Evolutionary conservation across 1,139 yeast genomes (phyloP).

Genomic region (Lodderomyces beijingensis): DNA sequence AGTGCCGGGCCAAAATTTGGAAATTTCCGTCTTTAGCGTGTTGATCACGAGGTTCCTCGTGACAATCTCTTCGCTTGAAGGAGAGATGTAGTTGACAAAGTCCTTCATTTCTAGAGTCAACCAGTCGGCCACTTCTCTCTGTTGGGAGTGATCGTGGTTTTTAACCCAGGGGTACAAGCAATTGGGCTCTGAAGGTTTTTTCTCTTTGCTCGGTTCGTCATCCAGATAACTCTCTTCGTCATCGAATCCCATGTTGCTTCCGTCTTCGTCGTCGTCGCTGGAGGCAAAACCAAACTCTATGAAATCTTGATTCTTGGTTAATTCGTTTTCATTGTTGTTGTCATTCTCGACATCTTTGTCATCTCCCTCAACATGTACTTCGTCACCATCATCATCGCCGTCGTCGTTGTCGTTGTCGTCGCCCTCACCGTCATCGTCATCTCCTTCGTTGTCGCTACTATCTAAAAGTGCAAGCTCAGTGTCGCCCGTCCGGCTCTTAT

Average conservation of each 20-base stretch:
- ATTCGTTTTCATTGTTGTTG: slow-evolving; percentile 20
- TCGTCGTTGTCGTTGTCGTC: no score
- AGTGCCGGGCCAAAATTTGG: slow-evolving; percentile 71
- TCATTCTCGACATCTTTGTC: slow-evolving; percentile 17
- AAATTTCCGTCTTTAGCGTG: slow-evolving; percentile 54
- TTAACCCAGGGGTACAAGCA: slow-evolving; percentile 75
- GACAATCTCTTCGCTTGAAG: slow-evolving; percentile 70
- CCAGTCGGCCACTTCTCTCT: slow-evolving; percentile 81
- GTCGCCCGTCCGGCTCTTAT: slow-evolving; percentile 5
- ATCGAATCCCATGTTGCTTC: slow-evolving; percentile 11
- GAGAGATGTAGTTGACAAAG: slow-evolving; percentile 83
- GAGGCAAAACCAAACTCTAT: slow-evolving; percentile 54
- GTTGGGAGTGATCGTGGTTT: slow-evolving; percentile 69
- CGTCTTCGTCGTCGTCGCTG: slow-evolving; percentile 23
- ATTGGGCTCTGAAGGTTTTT: slow-evolving; percentile 1
- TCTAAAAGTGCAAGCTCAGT: slow-evolving; percentile 23
- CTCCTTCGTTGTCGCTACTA: no score
- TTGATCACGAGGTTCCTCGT: slow-evolving; percentile 66
- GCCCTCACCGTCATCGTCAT: no score
- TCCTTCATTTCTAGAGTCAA: slow-evolving; percentile 82
- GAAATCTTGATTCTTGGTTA: slow-evolving; percentile 52
- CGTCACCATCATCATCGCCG: neutral
- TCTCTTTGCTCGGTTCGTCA: neutral
- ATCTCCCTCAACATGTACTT: slow-evolving; percentile 10
- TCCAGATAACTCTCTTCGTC: slow-evolving; percentile 18